Evolutionary conservation across 345 rosid species (phyloP).

Genomic region (Eutrema heterophyllum): DNA sequence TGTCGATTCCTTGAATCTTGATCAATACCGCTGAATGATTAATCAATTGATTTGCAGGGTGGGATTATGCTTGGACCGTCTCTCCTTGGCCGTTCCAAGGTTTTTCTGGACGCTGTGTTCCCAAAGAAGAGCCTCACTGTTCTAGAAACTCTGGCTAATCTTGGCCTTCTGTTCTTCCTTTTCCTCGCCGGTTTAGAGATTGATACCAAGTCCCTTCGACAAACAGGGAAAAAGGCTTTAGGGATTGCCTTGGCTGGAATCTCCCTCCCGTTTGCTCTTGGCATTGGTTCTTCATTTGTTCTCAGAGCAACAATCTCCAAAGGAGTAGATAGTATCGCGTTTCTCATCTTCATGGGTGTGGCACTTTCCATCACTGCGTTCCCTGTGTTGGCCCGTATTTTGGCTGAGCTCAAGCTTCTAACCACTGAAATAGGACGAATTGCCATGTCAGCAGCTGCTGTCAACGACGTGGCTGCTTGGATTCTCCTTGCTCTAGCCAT

Average conservation of each 20-base stretch:
- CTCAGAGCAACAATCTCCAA: slow-evolving; percentile 46
- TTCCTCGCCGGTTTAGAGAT: slow-evolving; percentile 74
- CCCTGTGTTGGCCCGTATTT: slow-evolving; percentile 74
- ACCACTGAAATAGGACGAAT: slow-evolving; percentile 70
- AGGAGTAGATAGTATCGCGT: slow-evolving; percentile 42
- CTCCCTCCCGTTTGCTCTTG: slow-evolving; percentile 55
- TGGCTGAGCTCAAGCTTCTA: slow-evolving; percentile 75
- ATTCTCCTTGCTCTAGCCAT: slow-evolving; percentile 78
- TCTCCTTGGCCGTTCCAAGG: slow-evolving; percentile 53
- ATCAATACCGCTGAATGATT: background rate
- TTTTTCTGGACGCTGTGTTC: slow-evolving; percentile 45
- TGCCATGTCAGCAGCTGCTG: slow-evolving; percentile 88
- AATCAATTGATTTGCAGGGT: slow-evolving; percentile 37
- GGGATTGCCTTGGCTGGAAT: slow-evolving; percentile 64
- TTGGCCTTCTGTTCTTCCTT: slow-evolving; percentile 68
- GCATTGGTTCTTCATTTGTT: slow-evolving; percentile 55
- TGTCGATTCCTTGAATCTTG: background rate
- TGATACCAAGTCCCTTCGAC: slow-evolving; percentile 47
- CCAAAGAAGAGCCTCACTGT: slow-evolving; percentile 59
- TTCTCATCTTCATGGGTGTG: slow-evolving; percentile 83
- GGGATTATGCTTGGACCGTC: slow-evolving; percentile 82
- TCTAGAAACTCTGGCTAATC: slow-evolving; percentile 64
- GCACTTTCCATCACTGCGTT: slow-evolving; percentile 82
- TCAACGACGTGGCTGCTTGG: slow-evolving; percentile 81
- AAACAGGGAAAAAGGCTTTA: slow-evolving; percentile 59